A percentile compares a stretch with the other conserved stretches of the same genome.
phyloP scores from a whole-genome alignment of 208 protist genomes.

The Trypanosoma grayi region DNA sequence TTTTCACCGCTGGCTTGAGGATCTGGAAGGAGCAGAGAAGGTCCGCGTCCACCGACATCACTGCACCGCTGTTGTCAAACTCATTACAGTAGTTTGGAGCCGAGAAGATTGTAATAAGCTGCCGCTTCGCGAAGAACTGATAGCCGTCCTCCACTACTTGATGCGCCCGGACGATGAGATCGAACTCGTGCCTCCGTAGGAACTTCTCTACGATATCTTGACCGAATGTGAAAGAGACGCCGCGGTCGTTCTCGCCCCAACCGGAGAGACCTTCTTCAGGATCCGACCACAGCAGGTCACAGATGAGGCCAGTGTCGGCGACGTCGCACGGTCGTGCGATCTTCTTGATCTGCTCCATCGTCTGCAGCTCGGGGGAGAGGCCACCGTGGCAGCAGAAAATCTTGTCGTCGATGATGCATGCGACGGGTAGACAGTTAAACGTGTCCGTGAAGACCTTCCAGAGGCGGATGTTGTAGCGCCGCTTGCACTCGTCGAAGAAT shows the following conservation, averaged over 20 bases:
- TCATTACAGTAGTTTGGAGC: constrained; percentile 99
- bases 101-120: constrained; percentile 98
- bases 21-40: constrained; percentile 99
- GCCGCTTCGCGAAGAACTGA: constrained; percentile 94
- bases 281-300: constrained; percentile 99
- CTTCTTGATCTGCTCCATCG: constrained; percentile 96
- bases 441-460: constrained; percentile 99
- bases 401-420: constrained; percentile 99
- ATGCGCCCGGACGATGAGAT: constrained; percentile 97
- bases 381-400: constrained; percentile 99
- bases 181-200: constrained; percentile 94
- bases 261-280: constrained; percentile 94
- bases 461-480: constrained; percentile 97
- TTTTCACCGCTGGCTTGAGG: constrained; percentile 89
- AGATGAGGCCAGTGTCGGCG: constrained; percentile 98
- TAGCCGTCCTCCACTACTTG: constrained; percentile 97
- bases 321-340: constrained; percentile 98
- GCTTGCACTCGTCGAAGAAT: constrained; percentile 99
- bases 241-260: constrained; percentile 93
- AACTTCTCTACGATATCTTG: constrained; percentile 95
- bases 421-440: constrained; percentile 99
- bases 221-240: constrained; percentile 91
- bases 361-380: constrained; percentile 95
- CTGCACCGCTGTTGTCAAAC: constrained; percentile 99
- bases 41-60: constrained; percentile 98